Conservation (phyloP, 1,139 yeast genomes). For the Yarrowia galli region DNA sequence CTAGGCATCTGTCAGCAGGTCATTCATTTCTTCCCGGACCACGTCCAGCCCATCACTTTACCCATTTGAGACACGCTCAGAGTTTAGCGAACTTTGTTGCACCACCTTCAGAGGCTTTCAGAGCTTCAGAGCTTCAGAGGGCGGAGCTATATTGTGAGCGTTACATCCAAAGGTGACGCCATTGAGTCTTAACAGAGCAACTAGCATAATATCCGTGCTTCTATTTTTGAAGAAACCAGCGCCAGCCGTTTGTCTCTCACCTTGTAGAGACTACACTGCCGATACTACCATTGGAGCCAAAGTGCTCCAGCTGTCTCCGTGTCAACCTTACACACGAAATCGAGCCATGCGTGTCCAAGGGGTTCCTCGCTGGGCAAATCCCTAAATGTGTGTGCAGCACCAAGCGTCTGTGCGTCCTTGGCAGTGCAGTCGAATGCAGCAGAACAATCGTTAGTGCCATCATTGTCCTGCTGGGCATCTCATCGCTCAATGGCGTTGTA, state of each 20-base stretch:
- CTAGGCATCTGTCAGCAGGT: not conserved
- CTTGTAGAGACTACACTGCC: not conserved
- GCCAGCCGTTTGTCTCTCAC: slow-evolving; percentile 7
- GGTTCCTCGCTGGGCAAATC: slow-evolving; percentile 4
- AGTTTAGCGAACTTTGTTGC: slow-evolving; percentile 30
- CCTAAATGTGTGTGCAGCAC: not conserved
- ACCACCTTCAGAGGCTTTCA: not conserved
- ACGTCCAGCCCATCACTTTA: slow-evolving; percentile 30
- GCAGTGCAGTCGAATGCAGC: slow-evolving; percentile 29
- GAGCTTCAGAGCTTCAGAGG: not conserved
- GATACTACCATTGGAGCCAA: not conserved
- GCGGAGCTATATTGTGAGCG: slow-evolving; percentile 10
- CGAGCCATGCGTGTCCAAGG: slow-evolving; percentile 31
- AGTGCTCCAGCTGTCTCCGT: not conserved
- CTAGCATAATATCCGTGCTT: not conserved
- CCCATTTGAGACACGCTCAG: slow-evolving; percentile 30
- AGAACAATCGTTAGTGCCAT: not conserved
- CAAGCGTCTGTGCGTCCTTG: slow-evolving; percentile 9
- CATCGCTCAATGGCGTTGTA: not conserved
- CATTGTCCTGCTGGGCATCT: slow-evolving; percentile 2
- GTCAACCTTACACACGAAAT: slow-evolving; percentile 17
- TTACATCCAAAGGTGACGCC: slow-evolving; percentile 11
- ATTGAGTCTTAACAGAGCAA: not conserved
- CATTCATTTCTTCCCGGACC: not conserved
- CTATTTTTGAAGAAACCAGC: not conserved